Evolutionary conservation across 2,329 filamentous ascomycete genomes (phyloP), one percentile per base, ranked within the genome.

Genomic region (Bipolaris zeicola): DNA sequence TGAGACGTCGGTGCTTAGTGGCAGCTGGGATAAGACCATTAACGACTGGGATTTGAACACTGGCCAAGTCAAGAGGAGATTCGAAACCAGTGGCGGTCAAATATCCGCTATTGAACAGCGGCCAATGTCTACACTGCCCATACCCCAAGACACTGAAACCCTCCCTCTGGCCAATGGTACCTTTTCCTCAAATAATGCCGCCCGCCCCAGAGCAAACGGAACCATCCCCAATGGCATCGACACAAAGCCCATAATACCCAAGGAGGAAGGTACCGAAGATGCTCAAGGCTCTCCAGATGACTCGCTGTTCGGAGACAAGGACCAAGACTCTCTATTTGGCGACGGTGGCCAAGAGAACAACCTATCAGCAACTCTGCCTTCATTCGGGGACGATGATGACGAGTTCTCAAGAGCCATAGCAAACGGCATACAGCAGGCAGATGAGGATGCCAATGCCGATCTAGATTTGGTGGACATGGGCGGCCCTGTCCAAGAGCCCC

Each of bases 11-110:
- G 85, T 98, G 3, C 77, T 99, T 7, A 97, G 92, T 33, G 95
- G 95, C 3, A 94, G 92, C 73, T 99, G 95, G 95, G 95, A 99
- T 76, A 98, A 96, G 78, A 90, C 86, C 16, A 88, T 98, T 0
- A 85, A 92, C 50, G 93, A 98, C 72, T 99, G 95, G 95, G 95
- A 98, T 74, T 77, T 99, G 24, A 92, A 98, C 68, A 95, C 87
- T 1, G 95, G 95, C 0, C 83, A 89, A 66, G 82, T 89, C 6
- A 88, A 87, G 62, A 85, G 93, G 10, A 83, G 84, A 4, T 99
- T 95, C 69, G 87, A 89, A 44, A 89, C 89, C 1, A 91, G 84
- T 50, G 90, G 88, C 13, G 83, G 90, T 5, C 95, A 99, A 72
- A 92, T 98, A 57, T 95, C 91, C 2, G 87, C 91, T 1, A 87